A percentile compares a stretch with the other conserved stretches of the same genome.
Evolutionary conservation across 352 stramenopile species (phyloP).

Genomic region (Pythium dissimile): DNA sequence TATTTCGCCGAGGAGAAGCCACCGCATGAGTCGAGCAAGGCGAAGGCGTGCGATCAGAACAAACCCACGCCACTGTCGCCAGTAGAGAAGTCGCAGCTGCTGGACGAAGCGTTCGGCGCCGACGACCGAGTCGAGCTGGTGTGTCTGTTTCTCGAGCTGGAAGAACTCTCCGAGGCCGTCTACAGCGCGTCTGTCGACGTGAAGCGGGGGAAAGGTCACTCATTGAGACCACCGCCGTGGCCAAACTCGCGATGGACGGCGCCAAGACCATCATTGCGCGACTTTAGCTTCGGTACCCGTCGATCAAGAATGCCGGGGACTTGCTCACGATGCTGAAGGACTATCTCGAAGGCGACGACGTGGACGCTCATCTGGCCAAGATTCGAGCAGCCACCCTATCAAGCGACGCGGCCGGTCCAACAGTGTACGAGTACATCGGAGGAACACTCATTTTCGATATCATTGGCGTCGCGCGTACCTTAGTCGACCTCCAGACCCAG

Average conservation of each 20-base stretch:
- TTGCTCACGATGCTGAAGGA: slow-evolving; percentile 7
- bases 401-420: too few species aligned
- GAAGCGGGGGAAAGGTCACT: slow-evolving; percentile 30
- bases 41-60: too few species aligned
- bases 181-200: slow-evolving; percentile 28
- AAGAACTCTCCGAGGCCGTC: slow-evolving; percentile 15
- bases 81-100: background rate
- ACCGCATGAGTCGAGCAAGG: too few species aligned
- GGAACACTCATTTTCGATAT: too few species aligned
- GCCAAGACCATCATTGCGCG: slow-evolving; percentile 17
- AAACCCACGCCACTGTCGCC: background rate
- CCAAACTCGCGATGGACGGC: slow-evolving; percentile 29
- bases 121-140: slow-evolving; percentile 16
- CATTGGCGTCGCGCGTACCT: too few species aligned
- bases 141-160: slow-evolving; percentile 32
- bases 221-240: slow-evolving; percentile 29
- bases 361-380: too few species aligned
- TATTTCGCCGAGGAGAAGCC: background rate
- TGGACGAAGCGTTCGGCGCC: slow-evolving; percentile 24
- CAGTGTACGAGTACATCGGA: too few species aligned
- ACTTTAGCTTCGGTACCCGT: slow-evolving; percentile 23
- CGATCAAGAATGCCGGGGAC: background rate
- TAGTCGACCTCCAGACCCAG: too few species aligned
- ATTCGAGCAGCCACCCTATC: too few species aligned
- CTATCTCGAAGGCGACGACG: too few species aligned